Conservation (phyloP, 2,329 filamentous ascomycete species). For the Diaporthe sp. region DNA sequence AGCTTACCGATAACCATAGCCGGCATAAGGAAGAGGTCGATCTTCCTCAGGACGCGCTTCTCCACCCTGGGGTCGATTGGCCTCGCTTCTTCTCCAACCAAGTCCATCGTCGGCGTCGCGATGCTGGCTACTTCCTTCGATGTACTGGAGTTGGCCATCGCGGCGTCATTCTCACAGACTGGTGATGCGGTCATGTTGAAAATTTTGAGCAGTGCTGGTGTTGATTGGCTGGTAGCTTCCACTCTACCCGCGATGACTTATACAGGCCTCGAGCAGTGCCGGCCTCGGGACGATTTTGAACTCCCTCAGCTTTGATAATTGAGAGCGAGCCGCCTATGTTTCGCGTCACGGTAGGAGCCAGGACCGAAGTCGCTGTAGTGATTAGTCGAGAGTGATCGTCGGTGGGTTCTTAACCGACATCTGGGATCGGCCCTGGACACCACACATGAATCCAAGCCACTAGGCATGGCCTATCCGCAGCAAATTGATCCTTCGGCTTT, state of each 20-base stretch:
- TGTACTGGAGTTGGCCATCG: neutral
- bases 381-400: neutral
- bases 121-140: neutral
- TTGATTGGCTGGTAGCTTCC: neutral
- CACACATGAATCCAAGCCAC: neutral
- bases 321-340: neutral
- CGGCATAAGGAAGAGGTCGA: conserved; percentile 66
- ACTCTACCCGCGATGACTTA: neutral
- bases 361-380: neutral
- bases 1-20: conserved; percentile 62
- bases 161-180: neutral
- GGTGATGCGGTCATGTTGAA: conserved; percentile 14
- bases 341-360: neutral
- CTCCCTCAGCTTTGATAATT: neutral
- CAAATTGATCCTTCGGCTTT: neutral
- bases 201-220: conserved; percentile 6
- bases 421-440: neutral
- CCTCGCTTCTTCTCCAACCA: conserved; percentile 68
- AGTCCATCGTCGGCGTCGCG: conserved; percentile 54
- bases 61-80: conserved; percentile 60
- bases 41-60: conserved; percentile 62
- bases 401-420: neutral
- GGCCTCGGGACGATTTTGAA: neutral
- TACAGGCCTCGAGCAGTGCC: too few relatives aligned
- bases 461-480: neutral